Base-by-base conservation (phyloP, 257 asterid genomes). In the Hygrophila difformis region DNA sequence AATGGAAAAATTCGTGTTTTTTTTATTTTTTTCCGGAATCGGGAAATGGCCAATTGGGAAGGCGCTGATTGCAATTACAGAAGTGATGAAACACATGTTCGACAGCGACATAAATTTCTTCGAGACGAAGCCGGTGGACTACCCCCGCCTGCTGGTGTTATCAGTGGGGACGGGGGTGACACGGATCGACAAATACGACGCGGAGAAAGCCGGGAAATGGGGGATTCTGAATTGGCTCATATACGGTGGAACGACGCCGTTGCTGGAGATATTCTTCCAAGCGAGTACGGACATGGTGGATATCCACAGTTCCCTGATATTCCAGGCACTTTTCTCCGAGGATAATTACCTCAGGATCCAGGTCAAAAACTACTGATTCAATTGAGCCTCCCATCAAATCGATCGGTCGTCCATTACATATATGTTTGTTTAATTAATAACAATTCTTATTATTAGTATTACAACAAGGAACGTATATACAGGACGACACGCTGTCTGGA, bases 261-360 rank as follows among this genome's bases (percentile, higher is more conserved):
- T 79, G 29, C 16, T 79, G 9, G 89, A 79, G 19, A 73, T 68
- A 5, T 75, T 72, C 55, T 33, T 23, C 36, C 73, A 79, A 61
- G 79, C 73, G 0, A 64, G 77, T 56, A 68, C 67, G 3, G 83
- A 75, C 60, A 71, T 75, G 78, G 81, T 78, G 9, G 89, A 79
- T 50, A 56, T 55, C 46, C 81, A 79, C 51, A 60, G 52, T 38
- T 64, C 81, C 7, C 43, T 73, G 56, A 4, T 59, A 6, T 75
- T 75, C 44, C 69, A 67, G 59, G 63, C 82, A 34, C 69, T 69
- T 31, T 47, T 47, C 6, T 62, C 68, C 2, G 49, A 72, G 47
- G 49, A 64, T 1, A 55, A 70, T 41, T 79, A 79, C 50, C 77
- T 79, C 7, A 53, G 89, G 16, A 69, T 79, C 21, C 89, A 79